Evolutionary conservation across 352 stramenopile species (phyloP), one percentile per base, ranked within the genome.

Genomic region (Thalassiosira hispida): DNA sequence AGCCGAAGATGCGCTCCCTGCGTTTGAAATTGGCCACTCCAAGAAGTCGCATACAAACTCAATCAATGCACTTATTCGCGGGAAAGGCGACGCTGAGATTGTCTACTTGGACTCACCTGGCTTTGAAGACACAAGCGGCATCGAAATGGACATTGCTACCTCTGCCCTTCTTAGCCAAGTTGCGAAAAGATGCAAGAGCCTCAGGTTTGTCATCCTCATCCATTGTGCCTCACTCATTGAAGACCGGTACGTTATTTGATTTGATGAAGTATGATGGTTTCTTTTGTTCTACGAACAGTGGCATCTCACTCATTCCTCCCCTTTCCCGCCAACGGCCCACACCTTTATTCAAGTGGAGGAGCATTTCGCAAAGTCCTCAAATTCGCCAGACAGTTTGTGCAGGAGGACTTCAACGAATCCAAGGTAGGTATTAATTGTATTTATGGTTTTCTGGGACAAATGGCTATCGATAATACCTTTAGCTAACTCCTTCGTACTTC

Each of bases 331-430:
- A n/a, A n/a, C n/a, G n/a, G n/a, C n/a, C n/a, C n/a, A n/a, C n/a
- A n/a, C n/a, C n/a, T n/a, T n/a, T n/a, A n/a, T n/a, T n/a, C n/a
- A n/a, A n/a, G 84, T 33, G 84, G 84, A 42, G 73, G 72, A 65
- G 70, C 84, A 62, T 74, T 88, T 18, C 56, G 84, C 18, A 71
- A 70, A 25, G 62, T 88, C 23, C 63, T 90, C 23, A 83, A 84
- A 59, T 83, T 87, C 67, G 73, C 76, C 11, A 79, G 66, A 38
- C 63, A 42, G 14, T 90, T 90, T 77, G 80, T 85, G 8, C n/a
- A 63, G 27, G 77, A 63, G 27, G 77, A 87, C 33, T 90, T 90
- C 49, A 64, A 73, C 14, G 52, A 77, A 23, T 72, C 77, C 22
- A 87, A 79, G 38, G 57, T 51, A 42, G 27, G 52, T 31, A 42